These are phyloP conservation scores for Fistulina hepatica DNA, from an alignment of 1,284 basidiomycete species.

Conservation along the genomic window DNA sequence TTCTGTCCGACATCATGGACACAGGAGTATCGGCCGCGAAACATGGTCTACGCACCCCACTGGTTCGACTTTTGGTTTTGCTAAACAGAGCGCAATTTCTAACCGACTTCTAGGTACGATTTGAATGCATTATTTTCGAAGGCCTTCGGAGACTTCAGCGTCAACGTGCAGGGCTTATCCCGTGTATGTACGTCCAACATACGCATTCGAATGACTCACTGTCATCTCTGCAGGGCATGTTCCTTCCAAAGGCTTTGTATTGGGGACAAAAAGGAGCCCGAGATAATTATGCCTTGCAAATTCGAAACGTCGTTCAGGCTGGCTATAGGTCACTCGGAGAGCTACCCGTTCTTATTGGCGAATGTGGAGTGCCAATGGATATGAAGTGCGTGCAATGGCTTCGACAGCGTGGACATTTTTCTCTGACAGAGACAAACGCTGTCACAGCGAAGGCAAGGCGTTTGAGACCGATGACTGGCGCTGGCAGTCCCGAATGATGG, in stretches of 20 bases:
- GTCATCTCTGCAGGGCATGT: constrained; percentile 58
- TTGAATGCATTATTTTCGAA: constrained; percentile 78
- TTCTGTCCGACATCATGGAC: constrained; percentile 75
- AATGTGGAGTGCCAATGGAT: constrained; percentile 90
- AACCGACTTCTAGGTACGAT: constrained; percentile 62
- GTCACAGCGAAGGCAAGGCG: constrained; percentile 52
- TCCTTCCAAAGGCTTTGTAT: constrained; percentile 68
- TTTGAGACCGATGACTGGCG: constrained; percentile 66
- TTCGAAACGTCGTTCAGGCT: constrained; percentile 66
- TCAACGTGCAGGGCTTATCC: constrained; percentile 85
- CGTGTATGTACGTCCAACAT: constrained; percentile 37
- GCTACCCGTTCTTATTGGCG: constrained; percentile 75
- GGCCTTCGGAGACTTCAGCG: constrained; percentile 69
- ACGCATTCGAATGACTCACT: constrained; percentile 8
- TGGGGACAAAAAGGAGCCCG: constrained; percentile 76
- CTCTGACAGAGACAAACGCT: constrained; percentile 3
- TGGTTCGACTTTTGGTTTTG: constrained; percentile 42
- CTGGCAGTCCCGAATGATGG: constrained; percentile 83
- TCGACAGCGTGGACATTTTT: background rate
- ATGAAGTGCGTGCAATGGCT: constrained; percentile 57
- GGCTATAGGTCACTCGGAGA: constrained; percentile 64
- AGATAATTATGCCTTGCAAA: constrained; percentile 75
- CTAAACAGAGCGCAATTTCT: background rate
- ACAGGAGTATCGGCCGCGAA: constrained; percentile 44
- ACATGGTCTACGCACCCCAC: constrained; percentile 85